Base-by-base conservation (phyloP, 345 rosid species). In the Citrus trifoliata region DNA sequence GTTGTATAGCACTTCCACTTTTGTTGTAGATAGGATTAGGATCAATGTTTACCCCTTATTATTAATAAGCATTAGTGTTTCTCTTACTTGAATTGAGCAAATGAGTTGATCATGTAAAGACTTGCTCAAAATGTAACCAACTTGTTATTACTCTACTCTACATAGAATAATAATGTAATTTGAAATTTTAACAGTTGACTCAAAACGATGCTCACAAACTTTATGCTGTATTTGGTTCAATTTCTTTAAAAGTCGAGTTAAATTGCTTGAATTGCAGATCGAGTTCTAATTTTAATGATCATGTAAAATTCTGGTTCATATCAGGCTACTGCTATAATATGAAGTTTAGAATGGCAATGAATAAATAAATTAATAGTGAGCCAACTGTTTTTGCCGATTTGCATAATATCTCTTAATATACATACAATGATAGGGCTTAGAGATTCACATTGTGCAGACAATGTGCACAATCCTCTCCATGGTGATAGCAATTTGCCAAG, bases 401-500 rank as follows among this genome's bases (percentile, higher is more conserved):
- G 61, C 25, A 51, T n/a, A 18, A 61, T 38, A 25, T 38, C 37
- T 25, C 14, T 46, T 46, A 3, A 46, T 46, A 46, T 46, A 73
- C 60, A 6, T 12, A n/a, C 55, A 35, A 16, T n/a, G 67, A 66
- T 62, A 35, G 25, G 61, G 21, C 78, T 46, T 75, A n/a, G 69
- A 55, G 40, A 64, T 75, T 48, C 78, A 64, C 78, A 64, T 64
- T 51, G 22, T 1, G 84, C 6, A 21, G 79, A 78, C 79, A 74
- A 74, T 32, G 3, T 40, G 76, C 84, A 74, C 24, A 64, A 42
- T 69, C 76, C 64, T 70, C 73, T 77, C 81, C 21, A 35, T 40
- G 65, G 40, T 42, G 78, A 59, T 65, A 3, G 65, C 79, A 80
- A 33, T 66, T 33, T 66, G 14, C 46, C 1, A 21, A 35, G 14